Percentiles rank a stretch among this genome's conserved stretches.
Evolutionary conservation across 331 rosid species (phyloP).

Genomic region (Rosa hybrid): DNA sequence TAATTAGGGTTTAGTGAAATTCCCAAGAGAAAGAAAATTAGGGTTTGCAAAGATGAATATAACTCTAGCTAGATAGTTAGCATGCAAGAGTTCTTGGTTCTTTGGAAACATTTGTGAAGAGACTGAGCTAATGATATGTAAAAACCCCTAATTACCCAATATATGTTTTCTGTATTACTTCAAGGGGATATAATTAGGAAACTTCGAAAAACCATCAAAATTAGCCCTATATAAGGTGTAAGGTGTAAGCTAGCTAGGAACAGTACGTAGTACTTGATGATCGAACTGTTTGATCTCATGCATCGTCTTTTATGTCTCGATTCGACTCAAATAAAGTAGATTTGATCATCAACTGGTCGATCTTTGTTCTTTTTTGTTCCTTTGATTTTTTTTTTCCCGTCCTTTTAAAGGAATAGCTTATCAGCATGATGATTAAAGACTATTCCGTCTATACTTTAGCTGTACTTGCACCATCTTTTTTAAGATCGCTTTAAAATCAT

Average conservation of each 20-base stretch:
- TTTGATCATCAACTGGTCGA: slow-evolving; percentile 24
- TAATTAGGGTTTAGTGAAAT: not conserved
- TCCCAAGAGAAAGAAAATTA: not conserved
- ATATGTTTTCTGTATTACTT: not conserved
- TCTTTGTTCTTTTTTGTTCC: slow-evolving; percentile 34
- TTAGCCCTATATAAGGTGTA: not conserved
- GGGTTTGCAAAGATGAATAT: not conserved
- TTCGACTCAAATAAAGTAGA: slow-evolving; percentile 24
- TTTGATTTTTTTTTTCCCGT: slow-evolving; percentile 34
- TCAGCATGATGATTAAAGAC: slow-evolving; percentile 57
- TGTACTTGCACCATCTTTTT: slow-evolving; percentile 39
- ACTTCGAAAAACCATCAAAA: not conserved
- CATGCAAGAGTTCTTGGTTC: not conserved
- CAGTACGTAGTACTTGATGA: not conserved
- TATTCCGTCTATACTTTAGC: slow-evolving; percentile 41
- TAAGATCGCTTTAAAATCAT: slow-evolving; percentile 18
- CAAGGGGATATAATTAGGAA: not conserved
- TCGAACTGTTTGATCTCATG: slow-evolving; percentile 5
- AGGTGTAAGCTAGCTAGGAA: slow-evolving; percentile 1
- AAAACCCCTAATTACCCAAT: not conserved
- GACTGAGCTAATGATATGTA: not conserved
- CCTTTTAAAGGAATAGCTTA: slow-evolving; percentile 39
- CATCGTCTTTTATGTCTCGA: not conserved
- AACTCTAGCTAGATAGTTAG: not conserved
- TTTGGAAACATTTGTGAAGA: not conserved